Conservation (phyloP, 108 stramenopile genomes). For the Skeletonema tropicum region DNA sequence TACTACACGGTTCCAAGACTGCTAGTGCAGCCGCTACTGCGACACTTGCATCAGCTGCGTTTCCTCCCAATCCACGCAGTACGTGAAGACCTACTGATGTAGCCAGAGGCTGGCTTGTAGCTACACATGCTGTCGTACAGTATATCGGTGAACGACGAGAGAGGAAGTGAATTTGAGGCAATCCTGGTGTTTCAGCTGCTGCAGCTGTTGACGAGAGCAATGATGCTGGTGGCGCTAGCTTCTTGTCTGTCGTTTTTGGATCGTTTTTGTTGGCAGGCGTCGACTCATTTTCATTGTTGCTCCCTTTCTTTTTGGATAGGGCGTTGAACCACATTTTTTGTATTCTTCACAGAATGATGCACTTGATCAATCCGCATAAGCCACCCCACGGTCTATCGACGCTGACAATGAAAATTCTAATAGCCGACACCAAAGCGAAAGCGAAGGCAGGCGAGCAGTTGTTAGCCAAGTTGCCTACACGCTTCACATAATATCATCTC, state of each 20-base stretch:
- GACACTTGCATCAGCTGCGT: slow-evolving; percentile 84
- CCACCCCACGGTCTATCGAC: too few species aligned
- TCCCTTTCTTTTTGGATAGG: background rate
- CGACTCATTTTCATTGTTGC: background rate
- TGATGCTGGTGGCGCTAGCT: background rate
- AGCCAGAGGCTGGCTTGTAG: slow-evolving; percentile 80
- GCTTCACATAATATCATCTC: too few species aligned
- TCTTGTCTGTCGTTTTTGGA: background rate
- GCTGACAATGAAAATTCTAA: too few species aligned
- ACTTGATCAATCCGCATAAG: too few species aligned
- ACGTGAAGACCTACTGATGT: slow-evolving; percentile 72
- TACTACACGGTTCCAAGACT: slow-evolving; percentile 52
- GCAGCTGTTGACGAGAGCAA: slow-evolving; percentile 7
- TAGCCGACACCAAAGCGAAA: too few species aligned
- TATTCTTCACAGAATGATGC: too few species aligned
- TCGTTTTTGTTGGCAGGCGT: background rate
- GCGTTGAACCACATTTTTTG: background rate
- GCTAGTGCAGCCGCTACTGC: slow-evolving; percentile 78
- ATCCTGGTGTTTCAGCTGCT: slow-evolving; percentile 1
- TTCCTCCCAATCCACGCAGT: slow-evolving; percentile 59
- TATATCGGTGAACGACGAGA: slow-evolving; percentile 78
- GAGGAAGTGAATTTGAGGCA: slow-evolving; percentile 32
- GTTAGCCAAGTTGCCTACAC: too few species aligned
- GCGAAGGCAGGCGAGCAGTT: too few species aligned
- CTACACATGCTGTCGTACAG: slow-evolving; percentile 70